Conservation (phyloP, 768 basidiomycete species). For the Lactarius sp. region DNA sequence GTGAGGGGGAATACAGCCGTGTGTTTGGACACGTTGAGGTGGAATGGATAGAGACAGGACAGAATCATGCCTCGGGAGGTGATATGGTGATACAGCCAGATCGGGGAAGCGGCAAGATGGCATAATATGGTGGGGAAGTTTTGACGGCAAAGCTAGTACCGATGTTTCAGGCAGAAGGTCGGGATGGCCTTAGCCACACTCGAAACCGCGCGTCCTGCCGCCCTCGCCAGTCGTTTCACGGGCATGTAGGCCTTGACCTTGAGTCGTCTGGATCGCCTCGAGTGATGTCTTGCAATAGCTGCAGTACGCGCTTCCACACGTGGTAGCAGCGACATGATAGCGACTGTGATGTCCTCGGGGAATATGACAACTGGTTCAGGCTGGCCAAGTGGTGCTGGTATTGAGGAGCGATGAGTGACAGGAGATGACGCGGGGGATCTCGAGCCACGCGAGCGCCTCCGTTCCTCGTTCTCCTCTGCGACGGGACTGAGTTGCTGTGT, state of each 20-base stretch:
- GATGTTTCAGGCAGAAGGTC: slow-evolving; percentile 15
- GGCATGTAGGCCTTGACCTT: slow-evolving; percentile 3
- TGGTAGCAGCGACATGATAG: slow-evolving; percentile 22
- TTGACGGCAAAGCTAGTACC: slow-evolving; percentile 5
- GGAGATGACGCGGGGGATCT: slow-evolving; percentile 9
- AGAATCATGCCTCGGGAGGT: slow-evolving; percentile 16
- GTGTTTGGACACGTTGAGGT: slow-evolving; percentile 20
- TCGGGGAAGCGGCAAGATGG: background rate
- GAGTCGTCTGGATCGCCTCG: slow-evolving; percentile 3
- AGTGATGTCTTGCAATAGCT: slow-evolving; percentile 5
- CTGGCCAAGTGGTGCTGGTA: background rate
- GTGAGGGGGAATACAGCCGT: slow-evolving; percentile 9
- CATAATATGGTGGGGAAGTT: background rate
- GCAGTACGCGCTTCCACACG: slow-evolving; percentile 20
- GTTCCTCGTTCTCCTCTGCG: slow-evolving; percentile 24
- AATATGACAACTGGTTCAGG: slow-evolving; percentile 13
- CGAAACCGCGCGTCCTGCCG: slow-evolving; percentile 18
- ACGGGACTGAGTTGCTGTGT: slow-evolving; percentile 25
- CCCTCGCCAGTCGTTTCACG: slow-evolving; percentile 15
- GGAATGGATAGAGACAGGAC: slow-evolving; percentile 21
- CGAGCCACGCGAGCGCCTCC: slow-evolving; percentile 21
- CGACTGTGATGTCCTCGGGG: slow-evolving; percentile 24
- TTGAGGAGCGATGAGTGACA: slow-evolving; percentile 6
- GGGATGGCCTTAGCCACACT: slow-evolving; percentile 8
- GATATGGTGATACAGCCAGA: slow-evolving; percentile 15